phyloP scores from a whole-genome alignment of 2,329 filamentous ascomycete species.

The Pseudogymnoascus sp. region DNA sequence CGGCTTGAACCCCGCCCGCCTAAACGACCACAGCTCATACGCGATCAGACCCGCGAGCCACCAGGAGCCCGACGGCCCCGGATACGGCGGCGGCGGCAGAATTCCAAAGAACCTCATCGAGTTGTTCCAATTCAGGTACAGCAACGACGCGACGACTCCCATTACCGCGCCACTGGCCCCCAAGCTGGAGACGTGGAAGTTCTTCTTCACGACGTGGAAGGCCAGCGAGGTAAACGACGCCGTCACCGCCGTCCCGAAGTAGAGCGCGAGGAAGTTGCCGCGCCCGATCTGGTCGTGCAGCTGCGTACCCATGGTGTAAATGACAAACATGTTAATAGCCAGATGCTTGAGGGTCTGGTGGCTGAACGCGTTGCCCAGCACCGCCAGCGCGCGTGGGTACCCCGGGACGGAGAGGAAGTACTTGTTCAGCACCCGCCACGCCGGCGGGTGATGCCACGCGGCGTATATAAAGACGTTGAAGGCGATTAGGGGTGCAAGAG shows the following conservation, averaged over 20 bases:
- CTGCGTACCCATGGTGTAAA: slow-evolving; percentile 58
- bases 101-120: slow-evolving; percentile 46
- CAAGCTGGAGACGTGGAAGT: slow-evolving; percentile 41
- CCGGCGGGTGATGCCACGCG: slow-evolving; percentile 54
- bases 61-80: slow-evolving; percentile 44
- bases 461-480: slow-evolving; percentile 48
- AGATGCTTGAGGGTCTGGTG: slow-evolving; percentile 58
- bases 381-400: slow-evolving; percentile 51
- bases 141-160: slow-evolving; percentile 53
- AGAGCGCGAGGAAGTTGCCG: slow-evolving; percentile 60
- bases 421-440: slow-evolving; percentile 59
- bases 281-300: slow-evolving; percentile 64
- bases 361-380: slow-evolving; percentile 60
- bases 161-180: slow-evolving; percentile 60
- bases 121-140: slow-evolving; percentile 49
- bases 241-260: slow-evolving; percentile 48
- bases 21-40: slow-evolving; percentile 40
- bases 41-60: slow-evolving; percentile 44
- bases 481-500: slow-evolving; percentile 52
- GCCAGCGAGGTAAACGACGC: slow-evolving; percentile 51
- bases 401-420: slow-evolving; percentile 59
- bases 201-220: slow-evolving; percentile 30
- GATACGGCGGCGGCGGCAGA: slow-evolving; percentile 44
- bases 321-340: slow-evolving; percentile 51
- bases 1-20: slow-evolving; percentile 8